Base-by-base conservation (phyloP, 345 rosid genomes). In the Pseudoturritis turrita region DNA sequence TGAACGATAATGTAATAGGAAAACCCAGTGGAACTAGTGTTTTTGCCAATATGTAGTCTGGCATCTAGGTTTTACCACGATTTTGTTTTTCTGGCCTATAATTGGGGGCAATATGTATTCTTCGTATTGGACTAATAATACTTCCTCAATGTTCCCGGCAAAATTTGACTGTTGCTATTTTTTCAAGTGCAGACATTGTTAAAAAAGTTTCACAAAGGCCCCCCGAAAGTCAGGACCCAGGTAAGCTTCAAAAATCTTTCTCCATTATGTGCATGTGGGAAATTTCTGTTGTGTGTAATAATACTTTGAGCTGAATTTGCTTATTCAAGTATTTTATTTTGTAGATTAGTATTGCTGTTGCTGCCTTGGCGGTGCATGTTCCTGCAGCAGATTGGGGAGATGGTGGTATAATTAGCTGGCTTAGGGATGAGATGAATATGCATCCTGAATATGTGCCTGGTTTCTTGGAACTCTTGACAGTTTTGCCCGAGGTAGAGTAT, bases 261-360 rank as follows among this genome's bases (percentile, higher is more conserved):
- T 39, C 43, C 21, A 39, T 68, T 35, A 60, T 23, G 57, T 18
- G 26, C 23, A 33, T 60, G 65, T 52, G 40, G 45, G 22, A 52
- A 26, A 23, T 31, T 64, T 3, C 53, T 29, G 37, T 11, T 62
- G 44, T 64, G 70, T 10, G 17, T 47, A 10, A 56, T 53, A 55
- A 15, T 44, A 25, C 68, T 54, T 22, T 54, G 23, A 56, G 54
- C 61, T 45, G 45, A 31, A 28, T 53, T 37, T 60, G 62, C 59
- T 53, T 37, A 41, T 17, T 78, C 19, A 41, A 52, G 65, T 70
- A 31, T 66, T 50, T 86, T 78, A 59, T 67, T 31, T 79, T 87
- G 70, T 86, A 95, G 99, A 92, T 92, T 83, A 89, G 99, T 85
- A 92, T 92, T 81, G 98, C 96, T 5, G 98, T 96, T 52, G 99